Percentiles rank a stretch among this genome's conserved stretches.
Conservation (phyloP, 2,329 filamentous ascomycete genomes). For the Fusarium succisae region DNA sequence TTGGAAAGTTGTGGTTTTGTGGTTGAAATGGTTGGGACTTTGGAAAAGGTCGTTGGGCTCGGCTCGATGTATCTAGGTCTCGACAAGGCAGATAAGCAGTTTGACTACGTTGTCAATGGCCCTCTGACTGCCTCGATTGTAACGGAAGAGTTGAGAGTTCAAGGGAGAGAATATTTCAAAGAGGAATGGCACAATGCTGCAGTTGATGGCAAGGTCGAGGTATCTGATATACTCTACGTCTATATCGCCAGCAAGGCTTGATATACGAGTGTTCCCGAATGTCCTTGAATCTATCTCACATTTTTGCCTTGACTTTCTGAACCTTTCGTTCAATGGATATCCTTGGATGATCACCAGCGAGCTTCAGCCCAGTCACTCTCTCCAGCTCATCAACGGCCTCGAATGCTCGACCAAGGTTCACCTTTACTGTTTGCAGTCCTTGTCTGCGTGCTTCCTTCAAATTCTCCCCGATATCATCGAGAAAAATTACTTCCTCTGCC, state of each 20-base stretch:
- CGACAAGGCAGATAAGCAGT: constrained; percentile 44
- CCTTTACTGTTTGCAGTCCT: constrained; percentile 87
- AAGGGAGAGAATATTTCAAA: constrained; percentile 40
- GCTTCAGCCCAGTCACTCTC: constrained; percentile 71
- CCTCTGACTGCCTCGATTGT: constrained; percentile 29
- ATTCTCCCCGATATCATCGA: constrained; percentile 96
- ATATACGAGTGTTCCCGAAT: neutral
- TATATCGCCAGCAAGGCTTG: constrained; percentile 42
- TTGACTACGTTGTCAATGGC: constrained; percentile 38
- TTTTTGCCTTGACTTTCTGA: constrained; percentile 52
- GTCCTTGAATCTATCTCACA: constrained; percentile 40
- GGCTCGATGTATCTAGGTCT: constrained; percentile 35
- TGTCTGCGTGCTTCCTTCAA: constrained; percentile 78
- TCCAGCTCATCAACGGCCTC: constrained; percentile 88
- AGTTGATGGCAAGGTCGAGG: constrained; percentile 43
- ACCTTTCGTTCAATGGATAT: constrained; percentile 55
- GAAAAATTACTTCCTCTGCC: constrained; percentile 79
- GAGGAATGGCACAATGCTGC: constrained; percentile 46
- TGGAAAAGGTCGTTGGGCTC: constrained; percentile 42
- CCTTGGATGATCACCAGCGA: constrained; percentile 66
- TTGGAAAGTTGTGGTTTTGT: constrained; percentile 42
- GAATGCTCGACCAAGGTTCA: constrained; percentile 78
- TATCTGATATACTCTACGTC: constrained; percentile 43
- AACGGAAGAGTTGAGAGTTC: constrained; percentile 35
- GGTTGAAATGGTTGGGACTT: constrained; percentile 38